Percentiles rank a stretch among this genome's conserved stretches.
phyloP scores from a whole-genome alignment of 208 protist species.

The Leptomonas seymouri region DNA sequence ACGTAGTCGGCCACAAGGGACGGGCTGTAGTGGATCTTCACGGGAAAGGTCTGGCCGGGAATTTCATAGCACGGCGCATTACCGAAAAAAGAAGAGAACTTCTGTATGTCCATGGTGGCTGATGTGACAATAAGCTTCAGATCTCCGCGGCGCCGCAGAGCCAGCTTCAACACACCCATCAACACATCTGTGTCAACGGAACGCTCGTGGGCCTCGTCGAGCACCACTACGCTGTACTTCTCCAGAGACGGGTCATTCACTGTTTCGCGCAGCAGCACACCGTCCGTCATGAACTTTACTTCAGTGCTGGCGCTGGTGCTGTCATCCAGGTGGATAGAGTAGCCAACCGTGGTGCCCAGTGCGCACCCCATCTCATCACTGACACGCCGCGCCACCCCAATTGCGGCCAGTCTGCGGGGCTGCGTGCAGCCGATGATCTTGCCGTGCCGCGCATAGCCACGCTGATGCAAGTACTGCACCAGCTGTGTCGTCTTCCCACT shows the following conservation, averaged over 20 bases:
- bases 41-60: conserved; percentile 96
- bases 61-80: conserved; percentile 97
- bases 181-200: conserved; percentile 97
- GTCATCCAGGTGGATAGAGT: conserved; percentile 95
- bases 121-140: conserved; percentile 99
- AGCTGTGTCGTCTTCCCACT: conserved; percentile 94
- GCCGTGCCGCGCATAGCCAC: conserved; percentile 57
- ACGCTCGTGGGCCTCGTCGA: conserved; percentile 99
- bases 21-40: conserved; percentile 81
- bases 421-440: conserved; percentile 93
- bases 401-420: conserved; percentile 95
- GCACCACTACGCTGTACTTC: conserved; percentile 97
- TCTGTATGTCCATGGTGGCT: conserved; percentile 98
- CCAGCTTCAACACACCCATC: conserved; percentile 96
- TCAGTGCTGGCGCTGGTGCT: conserved; percentile 74
- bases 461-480: conserved; percentile 87
- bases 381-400: conserved; percentile 94
- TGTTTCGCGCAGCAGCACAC: conserved; percentile 95
- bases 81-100: conserved; percentile 98
- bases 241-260: conserved; percentile 85
- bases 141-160: conserved; percentile 85
- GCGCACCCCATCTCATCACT: conserved; percentile 90
- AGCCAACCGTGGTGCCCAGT: conserved; percentile 89
- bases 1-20: conserved; percentile 82
- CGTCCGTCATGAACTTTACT: conserved; percentile 97